A percentile compares a stretch with the other conserved stretches of the same genome.
Evolutionary conservation across 441 rosid species (phyloP).

Genomic region (Erodium trifolium): DNA sequence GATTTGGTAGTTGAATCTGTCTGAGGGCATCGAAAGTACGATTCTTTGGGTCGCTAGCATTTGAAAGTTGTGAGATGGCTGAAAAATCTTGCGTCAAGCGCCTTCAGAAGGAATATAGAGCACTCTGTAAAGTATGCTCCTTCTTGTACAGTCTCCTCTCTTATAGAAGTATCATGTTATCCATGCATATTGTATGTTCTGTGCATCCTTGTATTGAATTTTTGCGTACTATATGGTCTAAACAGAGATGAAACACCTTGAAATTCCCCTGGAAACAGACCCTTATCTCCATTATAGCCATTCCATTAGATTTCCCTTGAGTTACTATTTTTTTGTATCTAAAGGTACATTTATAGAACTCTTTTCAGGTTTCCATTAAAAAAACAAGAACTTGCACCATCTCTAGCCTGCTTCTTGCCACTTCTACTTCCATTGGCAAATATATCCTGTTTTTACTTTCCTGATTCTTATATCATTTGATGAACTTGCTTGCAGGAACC

Average conservation of each 20-base stretch:
- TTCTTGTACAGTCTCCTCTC: not conserved
- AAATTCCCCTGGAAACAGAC: not conserved
- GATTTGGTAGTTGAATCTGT: conserved; percentile 12
- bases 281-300: not conserved
- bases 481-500: conserved; percentile 62
- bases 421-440: not conserved
- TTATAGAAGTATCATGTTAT: not conserved
- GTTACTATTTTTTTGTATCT: not conserved
- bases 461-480: conserved; percentile 2
- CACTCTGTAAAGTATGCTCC: conserved; percentile 69
- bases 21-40: conserved; percentile 11
- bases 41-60: conserved; percentile 7
- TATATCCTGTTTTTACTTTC: not conserved
- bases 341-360: not conserved
- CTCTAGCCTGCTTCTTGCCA: not conserved
- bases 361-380: not conserved
- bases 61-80: conserved; percentile 46
- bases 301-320: not conserved
- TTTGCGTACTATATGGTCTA: not conserved
- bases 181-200: not conserved
- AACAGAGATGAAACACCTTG: not conserved
- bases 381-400: not conserved
- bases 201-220: conserved; percentile 1
- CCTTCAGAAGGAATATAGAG: conserved; percentile 91
- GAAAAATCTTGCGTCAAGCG: conserved; percentile 84